Percentiles rank a stretch among this genome's conserved stretches.
These are phyloP conservation scores for Aspergillus vadensis DNA, from an alignment of 2,329 filamentous ascomycete species.

Conservation along the genomic window DNA sequence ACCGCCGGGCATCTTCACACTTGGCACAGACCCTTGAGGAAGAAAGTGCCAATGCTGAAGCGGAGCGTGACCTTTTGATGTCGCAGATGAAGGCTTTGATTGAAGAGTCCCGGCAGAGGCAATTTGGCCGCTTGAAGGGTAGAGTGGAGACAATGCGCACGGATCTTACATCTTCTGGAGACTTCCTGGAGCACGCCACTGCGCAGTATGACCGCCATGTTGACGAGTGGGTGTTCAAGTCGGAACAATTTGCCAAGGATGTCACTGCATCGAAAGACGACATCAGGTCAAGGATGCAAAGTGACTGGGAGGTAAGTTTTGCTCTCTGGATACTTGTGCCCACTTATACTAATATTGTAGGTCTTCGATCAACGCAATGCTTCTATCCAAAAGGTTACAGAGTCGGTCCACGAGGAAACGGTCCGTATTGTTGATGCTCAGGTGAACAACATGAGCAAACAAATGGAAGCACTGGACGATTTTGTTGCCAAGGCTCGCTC, in stretches of 20 bases:
- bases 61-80: constrained; percentile 74
- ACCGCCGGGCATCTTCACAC: constrained; percentile 64
- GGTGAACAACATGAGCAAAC: constrained; percentile 79
- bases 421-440: constrained; percentile 87
- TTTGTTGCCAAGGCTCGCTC: constrained; percentile 80
- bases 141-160: constrained; percentile 65
- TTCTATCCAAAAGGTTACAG: constrained; percentile 80
- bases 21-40: constrained; percentile 72
- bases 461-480: constrained; percentile 87
- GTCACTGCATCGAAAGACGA: constrained; percentile 73
- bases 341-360: constrained; percentile 46
- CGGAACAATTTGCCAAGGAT: constrained; percentile 68
- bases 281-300: constrained; percentile 78
- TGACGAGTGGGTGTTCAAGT: constrained; percentile 71
- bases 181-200: constrained; percentile 66
- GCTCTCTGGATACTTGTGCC: neutral
- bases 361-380: constrained; percentile 75
- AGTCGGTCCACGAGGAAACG: constrained; percentile 86
- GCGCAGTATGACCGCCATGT: constrained; percentile 70
- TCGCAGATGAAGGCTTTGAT: constrained; percentile 77
- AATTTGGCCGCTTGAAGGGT: constrained; percentile 69
- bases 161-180: constrained; percentile 65
- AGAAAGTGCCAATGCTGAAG: constrained; percentile 70
- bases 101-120: constrained; percentile 69
- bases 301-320: constrained; percentile 75